These are phyloP conservation scores for Dalbergia oliveri DNA, from an alignment of 306 rosid genomes.

Conservation along the genomic window DNA sequence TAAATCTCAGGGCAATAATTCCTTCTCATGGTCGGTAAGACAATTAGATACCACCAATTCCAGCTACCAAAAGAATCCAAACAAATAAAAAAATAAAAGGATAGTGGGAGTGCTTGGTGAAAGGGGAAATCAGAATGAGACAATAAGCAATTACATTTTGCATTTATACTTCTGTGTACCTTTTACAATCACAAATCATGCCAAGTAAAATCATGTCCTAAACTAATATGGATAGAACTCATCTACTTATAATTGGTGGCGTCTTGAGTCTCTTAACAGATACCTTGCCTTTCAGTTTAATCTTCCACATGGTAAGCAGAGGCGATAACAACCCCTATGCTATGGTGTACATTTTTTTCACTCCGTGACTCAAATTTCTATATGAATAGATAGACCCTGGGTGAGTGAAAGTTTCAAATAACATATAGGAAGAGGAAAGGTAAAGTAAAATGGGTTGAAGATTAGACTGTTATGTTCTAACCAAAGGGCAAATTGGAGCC, in stretches of 20 bases:
- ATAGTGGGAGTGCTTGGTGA: too few species aligned
- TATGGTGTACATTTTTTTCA: neutral
- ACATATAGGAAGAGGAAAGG: slow-evolving; percentile 17
- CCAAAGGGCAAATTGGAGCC: slow-evolving; percentile 32
- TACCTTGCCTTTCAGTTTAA: slow-evolving; percentile 14
- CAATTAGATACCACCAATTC: too few species aligned
- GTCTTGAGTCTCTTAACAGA: slow-evolving; percentile 18
- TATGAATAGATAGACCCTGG: neutral
- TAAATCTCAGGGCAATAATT: too few species aligned
- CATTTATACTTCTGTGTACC: neutral
- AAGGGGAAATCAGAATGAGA: neutral
- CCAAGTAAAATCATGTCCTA: slow-evolving; percentile 39
- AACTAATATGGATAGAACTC: slow-evolving; percentile 36
- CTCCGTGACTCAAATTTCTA: slow-evolving; percentile 27
- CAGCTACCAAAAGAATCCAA: too few species aligned
- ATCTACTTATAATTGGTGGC: slow-evolving; percentile 22
- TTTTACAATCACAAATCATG: slow-evolving; percentile 34
- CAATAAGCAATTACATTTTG: slow-evolving; percentile 19
- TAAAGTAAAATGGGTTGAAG: neutral
- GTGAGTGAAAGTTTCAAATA: slow-evolving; percentile 3
- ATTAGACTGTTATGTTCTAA: slow-evolving; percentile 29
- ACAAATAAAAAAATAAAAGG: too few species aligned
- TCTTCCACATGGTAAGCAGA: slow-evolving; percentile 7
- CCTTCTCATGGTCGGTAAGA: too few species aligned
- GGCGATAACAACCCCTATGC: neutral